Percentiles rank a stretch among this genome's conserved stretches.
These are phyloP conservation scores for Phytophthora europaea DNA, from an alignment of 352 stramenopile species.

Conservation along the genomic window DNA sequence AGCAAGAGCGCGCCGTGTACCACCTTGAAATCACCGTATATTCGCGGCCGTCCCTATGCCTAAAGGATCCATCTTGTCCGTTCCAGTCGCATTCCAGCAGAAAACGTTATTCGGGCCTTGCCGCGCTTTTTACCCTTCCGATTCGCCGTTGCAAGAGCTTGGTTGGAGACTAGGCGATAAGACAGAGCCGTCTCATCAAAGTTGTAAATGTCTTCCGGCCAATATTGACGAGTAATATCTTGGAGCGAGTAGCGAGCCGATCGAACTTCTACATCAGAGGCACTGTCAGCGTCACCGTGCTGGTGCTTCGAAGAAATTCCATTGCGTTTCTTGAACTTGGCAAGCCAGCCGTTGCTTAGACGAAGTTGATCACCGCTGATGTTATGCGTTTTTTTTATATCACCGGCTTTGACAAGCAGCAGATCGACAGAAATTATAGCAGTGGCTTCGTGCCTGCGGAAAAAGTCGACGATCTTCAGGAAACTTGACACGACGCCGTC, in stretches of 20 bases:
- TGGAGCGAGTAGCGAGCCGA: conserved; percentile 12
- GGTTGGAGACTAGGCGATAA: conserved; percentile 13
- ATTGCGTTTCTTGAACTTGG: conserved; percentile 18
- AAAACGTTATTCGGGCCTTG: conserved; percentile 9
- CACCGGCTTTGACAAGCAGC: conserved; percentile 7
- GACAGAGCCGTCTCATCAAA: conserved; percentile 13
- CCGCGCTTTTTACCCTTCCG: conserved; percentile 9
- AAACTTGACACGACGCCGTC: too few species aligned
- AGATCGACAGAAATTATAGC: conserved; percentile 12
- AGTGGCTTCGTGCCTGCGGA: conserved; percentile 5
- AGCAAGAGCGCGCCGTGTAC: background rate
- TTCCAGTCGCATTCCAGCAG: conserved; percentile 10
- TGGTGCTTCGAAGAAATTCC: conserved; percentile 8
- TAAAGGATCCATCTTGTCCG: conserved; percentile 9
- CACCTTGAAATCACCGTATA: conserved; percentile 9
- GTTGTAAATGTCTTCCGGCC: conserved; percentile 10
- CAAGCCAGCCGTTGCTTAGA: conserved; percentile 18
- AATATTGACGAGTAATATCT: conserved; percentile 2
- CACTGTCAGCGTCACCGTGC: conserved; percentile 3
- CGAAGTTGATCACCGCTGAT: conserved; percentile 16
- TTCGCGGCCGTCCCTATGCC: conserved; percentile 10
- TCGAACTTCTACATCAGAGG: background rate
- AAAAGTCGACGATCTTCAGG: conserved; percentile 3
- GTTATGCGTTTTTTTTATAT: conserved; percentile 10
- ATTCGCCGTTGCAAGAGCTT: conserved; percentile 7